Evolutionary conservation across 2,329 filamentous ascomycete species (phyloP).

Genomic region (Colletotrichum tanaceti): DNA sequence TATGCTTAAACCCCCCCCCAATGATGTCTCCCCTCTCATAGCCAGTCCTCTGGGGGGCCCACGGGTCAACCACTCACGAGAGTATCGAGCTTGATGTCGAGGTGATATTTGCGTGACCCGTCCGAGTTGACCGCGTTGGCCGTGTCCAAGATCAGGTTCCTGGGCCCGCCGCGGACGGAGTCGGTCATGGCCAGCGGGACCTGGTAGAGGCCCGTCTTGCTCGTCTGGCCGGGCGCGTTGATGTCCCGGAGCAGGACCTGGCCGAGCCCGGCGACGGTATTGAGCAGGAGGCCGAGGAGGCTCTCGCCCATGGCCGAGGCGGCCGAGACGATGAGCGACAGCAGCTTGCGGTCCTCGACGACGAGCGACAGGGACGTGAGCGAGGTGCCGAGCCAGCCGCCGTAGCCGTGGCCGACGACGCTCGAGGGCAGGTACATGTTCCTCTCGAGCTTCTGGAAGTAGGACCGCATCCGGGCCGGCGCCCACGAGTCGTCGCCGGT

Average conservation of each 20-base stretch:
- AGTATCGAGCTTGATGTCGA: conserved; percentile 44
- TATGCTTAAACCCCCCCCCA: no score
- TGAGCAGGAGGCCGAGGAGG: conserved; percentile 39
- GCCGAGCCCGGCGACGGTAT: conserved; percentile 44
- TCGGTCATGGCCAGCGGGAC: conserved; percentile 25
- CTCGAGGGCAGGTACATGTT: conserved; percentile 60
- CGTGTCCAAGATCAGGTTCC: conserved; percentile 27
- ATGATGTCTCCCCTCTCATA: no score
- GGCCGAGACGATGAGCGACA: conserved; percentile 45
- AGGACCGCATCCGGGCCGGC: conserved; percentile 68
- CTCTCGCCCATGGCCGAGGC: conserved; percentile 46
- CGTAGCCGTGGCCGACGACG: conserved; percentile 60
- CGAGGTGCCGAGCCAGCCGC: conserved; percentile 59
- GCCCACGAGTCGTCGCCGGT: conserved; percentile 72
- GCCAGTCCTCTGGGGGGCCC: conserved; percentile 36
- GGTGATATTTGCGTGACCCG: conserved; percentile 44
- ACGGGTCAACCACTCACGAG: background rate
- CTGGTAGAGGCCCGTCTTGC: conserved; percentile 21
- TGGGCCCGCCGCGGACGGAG: conserved; percentile 21
- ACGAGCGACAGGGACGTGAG: conserved; percentile 28
- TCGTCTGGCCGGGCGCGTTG: conserved; percentile 39
- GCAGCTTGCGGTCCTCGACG: conserved; percentile 33
- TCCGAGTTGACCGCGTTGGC: conserved; percentile 31
- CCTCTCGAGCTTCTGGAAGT: conserved; percentile 67
- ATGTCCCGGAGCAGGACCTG: conserved; percentile 46